phyloP scores from a whole-genome alignment of 2,329 filamentous ascomycete genomes.

The Sarocladium strictum region DNA sequence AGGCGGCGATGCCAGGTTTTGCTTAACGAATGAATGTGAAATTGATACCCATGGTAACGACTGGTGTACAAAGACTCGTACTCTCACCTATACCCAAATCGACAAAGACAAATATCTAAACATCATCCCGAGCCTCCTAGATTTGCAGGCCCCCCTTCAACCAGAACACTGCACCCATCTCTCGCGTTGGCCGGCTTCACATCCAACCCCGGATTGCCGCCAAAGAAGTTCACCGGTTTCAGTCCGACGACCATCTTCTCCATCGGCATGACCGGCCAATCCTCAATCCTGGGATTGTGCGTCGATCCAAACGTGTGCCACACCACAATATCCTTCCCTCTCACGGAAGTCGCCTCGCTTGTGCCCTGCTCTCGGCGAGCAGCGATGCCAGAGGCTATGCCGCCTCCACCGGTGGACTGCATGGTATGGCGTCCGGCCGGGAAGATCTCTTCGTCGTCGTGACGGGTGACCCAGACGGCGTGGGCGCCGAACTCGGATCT shows the following conservation, averaged over 20 bases:
- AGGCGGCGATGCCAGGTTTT: neutral
- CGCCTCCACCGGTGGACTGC: conserved; percentile 38
- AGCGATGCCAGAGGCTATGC: conserved; percentile 25
- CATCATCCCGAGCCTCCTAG: neutral
- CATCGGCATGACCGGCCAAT: conserved; percentile 64
- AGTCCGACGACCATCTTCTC: conserved; percentile 47
- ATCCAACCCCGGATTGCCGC: conserved; percentile 43
- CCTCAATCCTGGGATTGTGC: conserved; percentile 59
- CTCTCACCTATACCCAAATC: too few species aligned
- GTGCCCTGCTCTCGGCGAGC: conserved; percentile 11
- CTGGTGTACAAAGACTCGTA: too few species aligned
- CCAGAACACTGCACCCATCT: conserved; percentile 26
- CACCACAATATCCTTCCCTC: conserved; percentile 47
- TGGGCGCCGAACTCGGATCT: conserved; percentile 38
- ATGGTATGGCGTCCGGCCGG: conserved; percentile 37
- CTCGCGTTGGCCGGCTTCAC: conserved; percentile 35
- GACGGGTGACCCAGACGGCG: conserved; percentile 38
- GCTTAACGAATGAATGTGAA: too few species aligned
- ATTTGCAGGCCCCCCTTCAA: neutral
- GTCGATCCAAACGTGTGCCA: conserved; percentile 57
- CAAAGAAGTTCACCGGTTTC: conserved; percentile 50
- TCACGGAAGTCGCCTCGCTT: conserved; percentile 22
- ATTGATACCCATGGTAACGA: too few species aligned
- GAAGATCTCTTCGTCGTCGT: conserved; percentile 36
- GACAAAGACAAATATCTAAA: too few species aligned